Percentiles rank a stretch among this genome's conserved stretches.
phyloP scores from a whole-genome alignment of 805 yeast genomes.

The Wickerhamiella slavikovae region DNA sequence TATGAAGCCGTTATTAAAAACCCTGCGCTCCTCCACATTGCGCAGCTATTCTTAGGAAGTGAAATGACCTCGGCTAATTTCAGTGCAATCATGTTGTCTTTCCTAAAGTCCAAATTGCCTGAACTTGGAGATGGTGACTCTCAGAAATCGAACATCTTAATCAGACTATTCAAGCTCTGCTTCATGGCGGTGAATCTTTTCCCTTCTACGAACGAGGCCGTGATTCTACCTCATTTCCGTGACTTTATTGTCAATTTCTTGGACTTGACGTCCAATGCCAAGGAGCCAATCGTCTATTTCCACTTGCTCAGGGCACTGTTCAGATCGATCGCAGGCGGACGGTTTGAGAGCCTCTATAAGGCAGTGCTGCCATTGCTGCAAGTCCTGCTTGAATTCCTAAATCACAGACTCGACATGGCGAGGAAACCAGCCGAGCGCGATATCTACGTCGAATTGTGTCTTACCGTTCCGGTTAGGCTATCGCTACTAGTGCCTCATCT shows the following conservation, averaged over 20 bases:
- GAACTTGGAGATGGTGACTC: constrained; percentile 67
- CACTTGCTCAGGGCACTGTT: constrained; percentile 74
- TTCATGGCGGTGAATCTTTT: constrained; percentile 90
- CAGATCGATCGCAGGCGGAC: constrained; percentile 90
- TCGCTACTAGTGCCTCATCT: constrained; percentile 88
- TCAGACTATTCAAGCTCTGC: constrained; percentile 73
- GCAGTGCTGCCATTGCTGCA: constrained; percentile 85
- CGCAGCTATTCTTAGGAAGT: constrained; percentile 83
- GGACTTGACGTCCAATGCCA: constrained; percentile 60
- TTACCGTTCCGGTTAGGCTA: constrained; percentile 87
- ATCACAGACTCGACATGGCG: constrained; percentile 64
- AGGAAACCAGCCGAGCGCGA: constrained; percentile 80
- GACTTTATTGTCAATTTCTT: constrained; percentile 64
- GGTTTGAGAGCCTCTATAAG: constrained; percentile 81
- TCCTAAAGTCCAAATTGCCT: constrained; percentile 48
- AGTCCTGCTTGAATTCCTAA: constrained; percentile 64
- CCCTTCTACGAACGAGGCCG: constrained; percentile 68
- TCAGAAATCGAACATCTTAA: constrained; percentile 57
- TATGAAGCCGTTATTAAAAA: constrained; percentile 64
- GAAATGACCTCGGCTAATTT: constrained; percentile 89
- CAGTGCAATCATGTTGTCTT: constrained; percentile 61
- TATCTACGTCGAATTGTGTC: constrained; percentile 80
- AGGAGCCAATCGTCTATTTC: constrained; percentile 80
- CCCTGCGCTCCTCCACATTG: constrained; percentile 71
- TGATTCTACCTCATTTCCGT: constrained; percentile 71